Conservation (phyloP, 129 eudicot species). For the Scalesia atractyloides region DNA sequence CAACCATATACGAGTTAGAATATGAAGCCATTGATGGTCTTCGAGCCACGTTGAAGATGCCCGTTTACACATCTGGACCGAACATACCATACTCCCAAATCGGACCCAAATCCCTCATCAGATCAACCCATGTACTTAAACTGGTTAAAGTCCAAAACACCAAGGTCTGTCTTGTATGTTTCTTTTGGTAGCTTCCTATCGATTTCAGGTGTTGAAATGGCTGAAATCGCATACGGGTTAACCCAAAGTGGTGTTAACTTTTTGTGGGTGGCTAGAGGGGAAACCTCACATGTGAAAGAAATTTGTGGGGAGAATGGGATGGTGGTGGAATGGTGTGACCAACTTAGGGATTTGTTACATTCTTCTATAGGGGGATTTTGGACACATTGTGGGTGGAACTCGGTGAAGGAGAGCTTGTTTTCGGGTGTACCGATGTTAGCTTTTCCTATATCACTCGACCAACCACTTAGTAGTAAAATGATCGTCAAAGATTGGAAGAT, state of each 20-base stretch:
- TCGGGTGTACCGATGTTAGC: conserved; percentile 53
- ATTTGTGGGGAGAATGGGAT: conserved; percentile 37
- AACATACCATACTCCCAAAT: conserved; percentile 44
- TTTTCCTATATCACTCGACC: conserved; percentile 46
- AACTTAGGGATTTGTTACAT: conserved; percentile 45
- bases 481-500: conserved; percentile 53
- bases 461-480: conserved; percentile 37
- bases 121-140: conserved; percentile 25
- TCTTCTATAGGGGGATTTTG: conserved; percentile 51
- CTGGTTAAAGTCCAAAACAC: conserved; percentile 52
- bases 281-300: conserved; percentile 24
- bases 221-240: conserved; percentile 52
- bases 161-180: conserved; percentile 48
- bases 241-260: conserved; percentile 48
- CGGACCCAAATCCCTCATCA: background rate
- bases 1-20: conserved; percentile 57
- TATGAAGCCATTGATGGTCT: conserved; percentile 40
- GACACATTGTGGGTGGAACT: conserved; percentile 70
- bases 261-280: conserved; percentile 63
- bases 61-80: conserved; percentile 49
- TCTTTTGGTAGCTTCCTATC: conserved; percentile 58
- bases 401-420: conserved; percentile 44
- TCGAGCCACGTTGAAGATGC: conserved; percentile 12
- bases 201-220: conserved; percentile 37
- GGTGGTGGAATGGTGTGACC: conserved; percentile 59